Evolutionary conservation across 2,329 filamentous ascomycete species (phyloP).

Genomic region (Arthroderma sp.): DNA sequence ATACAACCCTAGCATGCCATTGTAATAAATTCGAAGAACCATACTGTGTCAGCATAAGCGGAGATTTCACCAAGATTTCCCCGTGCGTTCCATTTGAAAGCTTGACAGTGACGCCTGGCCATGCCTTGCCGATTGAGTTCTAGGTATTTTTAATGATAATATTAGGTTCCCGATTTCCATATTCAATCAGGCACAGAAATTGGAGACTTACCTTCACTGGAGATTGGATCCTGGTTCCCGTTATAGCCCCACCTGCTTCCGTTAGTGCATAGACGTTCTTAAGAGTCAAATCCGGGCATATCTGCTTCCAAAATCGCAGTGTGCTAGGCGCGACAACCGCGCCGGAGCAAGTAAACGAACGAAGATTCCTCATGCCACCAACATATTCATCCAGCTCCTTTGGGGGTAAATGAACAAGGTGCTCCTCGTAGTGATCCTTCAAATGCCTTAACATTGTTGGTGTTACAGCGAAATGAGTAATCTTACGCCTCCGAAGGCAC

Average conservation of each 20-base stretch:
- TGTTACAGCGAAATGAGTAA: not conserved
- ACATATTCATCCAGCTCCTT: not conserved
- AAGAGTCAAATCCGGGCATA: not conserved
- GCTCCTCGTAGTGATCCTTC: not conserved
- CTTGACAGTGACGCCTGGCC: constrained; percentile 13
- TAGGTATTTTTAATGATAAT: too few relatives aligned
- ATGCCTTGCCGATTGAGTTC: too few relatives aligned
- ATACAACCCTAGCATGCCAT: too few relatives aligned
- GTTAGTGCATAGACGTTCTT: constrained; percentile 4
- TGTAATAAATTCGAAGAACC: not conserved
- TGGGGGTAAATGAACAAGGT: not conserved
- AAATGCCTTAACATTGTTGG: not conserved
- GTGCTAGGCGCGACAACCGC: not conserved
- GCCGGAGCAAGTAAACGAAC: not conserved
- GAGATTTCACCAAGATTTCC: constrained; percentile 10
- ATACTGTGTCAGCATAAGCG: constrained; percentile 11
- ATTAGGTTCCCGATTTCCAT: too few relatives aligned
- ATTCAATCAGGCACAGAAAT: not conserved
- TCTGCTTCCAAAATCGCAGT: constrained; percentile 1
- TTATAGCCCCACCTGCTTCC: constrained; percentile 5
- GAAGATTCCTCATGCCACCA: not conserved
- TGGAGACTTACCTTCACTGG: not conserved
- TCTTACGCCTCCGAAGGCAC: not conserved
- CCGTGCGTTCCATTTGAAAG: constrained; percentile 19
- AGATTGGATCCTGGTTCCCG: not conserved